Evolutionary conservation across 768 basidiomycete genomes (phyloP), one percentile per base, ranked within the genome.

Genomic region (Pisolithus albus): DNA sequence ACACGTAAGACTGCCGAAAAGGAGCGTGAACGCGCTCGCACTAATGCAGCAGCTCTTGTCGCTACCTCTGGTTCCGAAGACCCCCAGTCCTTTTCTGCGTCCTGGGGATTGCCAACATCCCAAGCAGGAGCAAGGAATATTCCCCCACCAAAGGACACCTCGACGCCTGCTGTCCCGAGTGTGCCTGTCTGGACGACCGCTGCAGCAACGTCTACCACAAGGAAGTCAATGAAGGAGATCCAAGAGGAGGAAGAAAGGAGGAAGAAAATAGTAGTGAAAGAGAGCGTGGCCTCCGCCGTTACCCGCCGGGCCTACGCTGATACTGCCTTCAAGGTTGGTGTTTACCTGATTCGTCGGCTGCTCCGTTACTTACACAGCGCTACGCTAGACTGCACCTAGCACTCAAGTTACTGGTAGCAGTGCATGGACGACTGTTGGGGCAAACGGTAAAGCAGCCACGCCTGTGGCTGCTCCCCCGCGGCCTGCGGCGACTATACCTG

Each of bases 211-310:
- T 71, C 72, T 9, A 64, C 73, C 3, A 64, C 77, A 7, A 94
- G 92, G 75, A 96, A 92, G 76, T 89, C 90, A 2, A 86, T 99
- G 85, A 97, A 95, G 74, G 93, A 99, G 73, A 99, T 99, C 38
- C 91, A 95, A 63, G 95, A 98, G 68, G 96, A 99, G 61, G 96
- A 99, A 63, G 92, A 95, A 68, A 80, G 74, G 56, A 79, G 86
- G 55, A 93, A 92, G 75, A 88, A 84, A 68, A 59, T 70, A 26
- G 75, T 75, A 1, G 69, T 72, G 7, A 85, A 84, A 65, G 82
- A 88, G 56, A 81, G 75, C 49, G 73, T 74, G 49, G 77, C 77
- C 8, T 70, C 79, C 11, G 73, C 78, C 19, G 76, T 78, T 37
- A 73, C 79, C 7, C 80, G 86, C 63, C 76, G 89, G 48, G 85